Percentiles rank a stretch among this genome's conserved stretches.
Evolutionary conservation across 805 yeast species (phyloP).

Genomic region (Wickerhamomyces pijperi): DNA sequence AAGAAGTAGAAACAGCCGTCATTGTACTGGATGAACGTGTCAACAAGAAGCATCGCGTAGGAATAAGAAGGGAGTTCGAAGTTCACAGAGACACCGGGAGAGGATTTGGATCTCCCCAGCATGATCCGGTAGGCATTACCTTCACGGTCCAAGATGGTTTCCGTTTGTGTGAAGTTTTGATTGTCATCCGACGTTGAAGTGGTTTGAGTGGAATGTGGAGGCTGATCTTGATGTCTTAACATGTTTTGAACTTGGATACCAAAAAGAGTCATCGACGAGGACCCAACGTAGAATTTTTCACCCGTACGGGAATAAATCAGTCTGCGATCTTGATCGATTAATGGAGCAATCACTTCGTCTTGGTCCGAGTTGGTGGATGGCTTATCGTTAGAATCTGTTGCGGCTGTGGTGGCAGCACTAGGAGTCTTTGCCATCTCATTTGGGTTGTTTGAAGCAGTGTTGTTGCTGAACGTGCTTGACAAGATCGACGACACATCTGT

Average conservation of each 20-base stretch:
- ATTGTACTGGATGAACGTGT: slow-evolving; percentile 66
- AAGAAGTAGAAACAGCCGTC: slow-evolving; percentile 81
- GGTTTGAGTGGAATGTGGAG: slow-evolving; percentile 14
- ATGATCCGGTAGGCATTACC: slow-evolving; percentile 69
- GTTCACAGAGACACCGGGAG: slow-evolving; percentile 59
- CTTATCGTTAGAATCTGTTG: neutral
- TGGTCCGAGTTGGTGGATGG: slow-evolving; percentile 3
- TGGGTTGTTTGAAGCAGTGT: slow-evolving; percentile 16
- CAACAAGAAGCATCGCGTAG: slow-evolving; percentile 64
- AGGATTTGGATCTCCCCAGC: slow-evolving; percentile 53
- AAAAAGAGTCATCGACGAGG: slow-evolving; percentile 74
- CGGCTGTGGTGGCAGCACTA: neutral
- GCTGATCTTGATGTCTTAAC: slow-evolving; percentile 24
- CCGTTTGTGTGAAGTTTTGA: slow-evolving; percentile 19
- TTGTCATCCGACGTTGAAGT: slow-evolving; percentile 8
- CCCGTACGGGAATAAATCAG: slow-evolving; percentile 68
- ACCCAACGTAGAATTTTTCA: slow-evolving; percentile 65
- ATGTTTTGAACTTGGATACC: slow-evolving; percentile 67
- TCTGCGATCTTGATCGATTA: slow-evolving; percentile 61
- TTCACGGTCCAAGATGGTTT: slow-evolving; percentile 58
- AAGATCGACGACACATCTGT: slow-evolving; percentile 15
- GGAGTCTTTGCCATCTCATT: neutral
- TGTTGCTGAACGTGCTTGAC: slow-evolving; percentile 16
- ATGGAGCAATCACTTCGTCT: slow-evolving; percentile 56
- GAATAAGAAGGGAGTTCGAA: slow-evolving; percentile 68